Conservation (phyloP, 139 green algal species). For the Chlamydomonas sp. region DNA sequence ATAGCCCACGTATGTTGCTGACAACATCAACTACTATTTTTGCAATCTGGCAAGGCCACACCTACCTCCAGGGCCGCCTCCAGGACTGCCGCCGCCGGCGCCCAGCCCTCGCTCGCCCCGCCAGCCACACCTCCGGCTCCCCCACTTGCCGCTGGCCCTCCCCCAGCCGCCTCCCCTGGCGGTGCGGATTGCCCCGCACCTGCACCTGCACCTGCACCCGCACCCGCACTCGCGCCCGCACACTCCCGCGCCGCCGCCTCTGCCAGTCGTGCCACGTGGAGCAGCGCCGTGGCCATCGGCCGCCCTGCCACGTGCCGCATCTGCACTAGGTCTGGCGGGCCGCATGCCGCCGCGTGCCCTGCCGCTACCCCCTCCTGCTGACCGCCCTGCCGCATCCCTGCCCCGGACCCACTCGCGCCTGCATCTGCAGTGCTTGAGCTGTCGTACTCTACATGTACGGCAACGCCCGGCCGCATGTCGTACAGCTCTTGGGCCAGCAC, state of each 20-base stretch:
- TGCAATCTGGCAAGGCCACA: neutral
- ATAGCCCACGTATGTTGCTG: neutral
- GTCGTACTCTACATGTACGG: neutral
- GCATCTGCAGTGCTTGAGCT: neutral
- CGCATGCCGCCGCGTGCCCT: neutral
- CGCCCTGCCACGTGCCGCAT: neutral
- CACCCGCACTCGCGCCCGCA: neutral
- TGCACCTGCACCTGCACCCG: neutral
- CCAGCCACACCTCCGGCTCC: neutral
- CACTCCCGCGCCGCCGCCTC: neutral
- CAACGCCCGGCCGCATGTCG: neutral
- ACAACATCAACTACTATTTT: neutral
- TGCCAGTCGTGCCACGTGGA: neutral
- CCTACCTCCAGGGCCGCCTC: slow-evolving; percentile 42
- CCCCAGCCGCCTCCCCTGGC: neutral
- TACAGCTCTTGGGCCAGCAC: slow-evolving; percentile 41
- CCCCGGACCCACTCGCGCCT: neutral
- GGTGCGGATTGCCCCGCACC: neutral
- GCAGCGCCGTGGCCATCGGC: slow-evolving; percentile 1
- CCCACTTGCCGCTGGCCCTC: neutral
- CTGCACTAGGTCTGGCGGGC: neutral
- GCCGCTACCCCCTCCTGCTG: neutral
- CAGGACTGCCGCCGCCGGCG: neutral
- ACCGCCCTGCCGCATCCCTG: too few species aligned
- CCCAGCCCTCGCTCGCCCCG: neutral